Conservation (phyloP, 2,329 filamentous ascomycete species). For the Alternaria brassicicola region DNA sequence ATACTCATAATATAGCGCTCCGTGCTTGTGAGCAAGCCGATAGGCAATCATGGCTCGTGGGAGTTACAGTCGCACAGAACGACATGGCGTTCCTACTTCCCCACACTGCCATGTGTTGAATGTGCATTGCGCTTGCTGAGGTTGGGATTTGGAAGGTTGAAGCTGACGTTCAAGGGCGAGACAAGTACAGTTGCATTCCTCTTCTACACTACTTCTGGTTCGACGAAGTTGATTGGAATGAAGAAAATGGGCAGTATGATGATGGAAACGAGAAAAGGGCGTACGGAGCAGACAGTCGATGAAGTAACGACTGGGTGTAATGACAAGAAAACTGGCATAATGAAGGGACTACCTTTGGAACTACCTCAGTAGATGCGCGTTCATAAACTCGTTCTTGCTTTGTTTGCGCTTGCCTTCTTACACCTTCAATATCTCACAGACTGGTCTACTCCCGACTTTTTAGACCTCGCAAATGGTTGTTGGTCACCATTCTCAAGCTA, state of each 20-base stretch:
- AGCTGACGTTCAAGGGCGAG: not conserved
- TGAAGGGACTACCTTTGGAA: not conserved
- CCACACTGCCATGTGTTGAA: not conserved
- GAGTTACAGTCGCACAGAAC: conserved; percentile 12
- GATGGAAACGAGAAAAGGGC: not conserved
- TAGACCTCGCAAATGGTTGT: not conserved
- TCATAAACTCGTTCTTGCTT: not conserved
- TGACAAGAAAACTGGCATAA: not conserved
- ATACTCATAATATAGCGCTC: not conserved
- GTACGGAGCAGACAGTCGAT: not conserved
- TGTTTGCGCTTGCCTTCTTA: not conserved
- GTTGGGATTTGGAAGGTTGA: not conserved
- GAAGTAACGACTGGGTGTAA: not conserved
- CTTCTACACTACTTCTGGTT: not conserved
- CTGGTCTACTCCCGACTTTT: not conserved
- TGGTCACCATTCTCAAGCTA: not conserved
- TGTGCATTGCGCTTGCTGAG: not conserved
- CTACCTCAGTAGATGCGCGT: not conserved
- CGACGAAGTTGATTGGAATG: not conserved
- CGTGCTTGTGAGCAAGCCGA: conserved; percentile 2
- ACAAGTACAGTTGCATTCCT: not conserved
- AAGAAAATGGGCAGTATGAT: not conserved
- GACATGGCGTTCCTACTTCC: conserved; percentile 3
- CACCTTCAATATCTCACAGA: not conserved
- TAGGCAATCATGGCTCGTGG: conserved; percentile 11